Evolutionary conservation across 2,329 filamentous ascomycete genomes (phyloP).

Genomic region (Aureobasidium sp.): DNA sequence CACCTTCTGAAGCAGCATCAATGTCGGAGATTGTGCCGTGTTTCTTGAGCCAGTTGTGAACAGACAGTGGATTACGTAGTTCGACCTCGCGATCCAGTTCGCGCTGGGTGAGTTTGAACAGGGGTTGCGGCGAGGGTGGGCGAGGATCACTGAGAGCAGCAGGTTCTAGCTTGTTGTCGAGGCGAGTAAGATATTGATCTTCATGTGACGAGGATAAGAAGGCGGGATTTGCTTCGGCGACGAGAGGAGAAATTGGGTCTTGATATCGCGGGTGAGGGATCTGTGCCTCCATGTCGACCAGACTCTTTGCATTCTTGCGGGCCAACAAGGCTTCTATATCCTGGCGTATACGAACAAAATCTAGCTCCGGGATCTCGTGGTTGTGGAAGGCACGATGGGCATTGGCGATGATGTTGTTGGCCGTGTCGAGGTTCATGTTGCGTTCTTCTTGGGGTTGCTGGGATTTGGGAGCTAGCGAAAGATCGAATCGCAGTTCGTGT

Average conservation of each 20-base stretch:
- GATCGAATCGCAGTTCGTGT: constrained; percentile 62
- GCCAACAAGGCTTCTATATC: constrained; percentile 25
- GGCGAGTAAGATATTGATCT: constrained; percentile 61
- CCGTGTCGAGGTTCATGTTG: constrained; percentile 20
- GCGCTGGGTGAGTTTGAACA: constrained; percentile 34
- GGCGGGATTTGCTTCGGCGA: constrained; percentile 49
- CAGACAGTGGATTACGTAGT: constrained; percentile 75
- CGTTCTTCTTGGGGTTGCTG: constrained; percentile 21
- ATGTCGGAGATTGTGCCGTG: constrained; percentile 17
- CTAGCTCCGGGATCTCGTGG: constrained; percentile 22
- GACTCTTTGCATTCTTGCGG: constrained; percentile 18
- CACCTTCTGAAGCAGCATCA: constrained; percentile 33
- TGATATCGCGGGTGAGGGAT: constrained; percentile 27
- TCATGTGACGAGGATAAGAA: constrained; percentile 64
- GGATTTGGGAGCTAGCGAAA: constrained; percentile 43
- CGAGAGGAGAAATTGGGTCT: constrained; percentile 32
- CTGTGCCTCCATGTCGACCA: constrained; percentile 31
- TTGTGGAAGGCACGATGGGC: constrained; percentile 27
- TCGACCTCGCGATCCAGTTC: constrained; percentile 40
- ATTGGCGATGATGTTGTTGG: constrained; percentile 23
- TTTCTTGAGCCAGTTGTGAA: constrained; percentile 77
- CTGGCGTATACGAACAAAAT: constrained; percentile 23
- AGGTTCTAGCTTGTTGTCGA: constrained; percentile 47
- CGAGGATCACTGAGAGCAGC: constrained; percentile 28
- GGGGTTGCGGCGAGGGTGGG: constrained; percentile 34